Conservation (phyloP, 768 basidiomycete genomes). For the Asterophora parasitica region DNA sequence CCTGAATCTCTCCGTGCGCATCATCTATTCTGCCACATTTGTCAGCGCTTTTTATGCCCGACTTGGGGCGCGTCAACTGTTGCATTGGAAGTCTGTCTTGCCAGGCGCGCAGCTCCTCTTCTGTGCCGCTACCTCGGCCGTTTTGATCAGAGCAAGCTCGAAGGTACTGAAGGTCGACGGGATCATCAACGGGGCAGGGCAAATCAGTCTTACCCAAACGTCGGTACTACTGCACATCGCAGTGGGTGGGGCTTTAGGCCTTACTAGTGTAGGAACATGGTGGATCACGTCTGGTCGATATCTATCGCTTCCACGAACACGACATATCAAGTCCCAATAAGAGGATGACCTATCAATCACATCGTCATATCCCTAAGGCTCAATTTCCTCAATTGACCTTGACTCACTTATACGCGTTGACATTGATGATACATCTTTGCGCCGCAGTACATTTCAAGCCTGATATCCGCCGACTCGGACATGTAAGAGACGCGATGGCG, state of each 20-base stretch:
- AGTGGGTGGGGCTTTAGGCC: slow-evolving; percentile 23
- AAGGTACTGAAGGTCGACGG: slow-evolving; percentile 17
- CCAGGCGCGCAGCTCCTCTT: slow-evolving; percentile 10
- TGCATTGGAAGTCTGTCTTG: slow-evolving; percentile 9
- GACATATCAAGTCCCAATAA: slow-evolving; percentile 15
- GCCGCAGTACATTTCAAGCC: no score
- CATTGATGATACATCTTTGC: no score
- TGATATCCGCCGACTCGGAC: no score
- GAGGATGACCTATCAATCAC: background rate
- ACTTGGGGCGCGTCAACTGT: slow-evolving; percentile 22
- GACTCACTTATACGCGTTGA: no score
- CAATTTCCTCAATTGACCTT: no score
- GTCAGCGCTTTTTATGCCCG: slow-evolving; percentile 8
- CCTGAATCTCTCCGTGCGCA: slow-evolving; percentile 57
- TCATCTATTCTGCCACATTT: slow-evolving; percentile 37
- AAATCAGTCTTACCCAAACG: slow-evolving; percentile 20
- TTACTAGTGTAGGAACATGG: slow-evolving; percentile 17
- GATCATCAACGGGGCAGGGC: slow-evolving; percentile 19
- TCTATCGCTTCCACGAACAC: slow-evolving; percentile 6
- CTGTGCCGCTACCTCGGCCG: slow-evolving; percentile 23
- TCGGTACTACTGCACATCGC: slow-evolving; percentile 29
- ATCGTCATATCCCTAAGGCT: no score
- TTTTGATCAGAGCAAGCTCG: slow-evolving; percentile 25
- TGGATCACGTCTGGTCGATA: slow-evolving; percentile 20
- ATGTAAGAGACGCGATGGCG: no score